Evolutionary conservation across 2,329 filamentous ascomycete species (phyloP), one percentile per base, ranked within the genome.

Genomic region (Penicillium sclerotigenum): DNA sequence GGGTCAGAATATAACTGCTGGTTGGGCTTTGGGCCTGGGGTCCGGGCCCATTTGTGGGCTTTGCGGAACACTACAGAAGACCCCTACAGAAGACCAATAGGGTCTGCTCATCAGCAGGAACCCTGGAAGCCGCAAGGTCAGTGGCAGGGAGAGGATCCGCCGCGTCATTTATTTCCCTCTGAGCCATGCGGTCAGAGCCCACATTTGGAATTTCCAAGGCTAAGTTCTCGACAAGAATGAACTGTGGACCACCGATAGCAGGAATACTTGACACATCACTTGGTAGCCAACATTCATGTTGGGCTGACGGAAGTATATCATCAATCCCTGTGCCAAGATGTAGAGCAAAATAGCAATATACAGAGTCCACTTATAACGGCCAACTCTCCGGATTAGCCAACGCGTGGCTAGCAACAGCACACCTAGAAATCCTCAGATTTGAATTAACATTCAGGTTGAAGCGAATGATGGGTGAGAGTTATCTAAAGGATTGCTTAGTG

Each of bases 251-350:
- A 4, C 76, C 79, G 40, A 84, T 77, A 1, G 82, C 78, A 85
- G 81, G 65, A 85, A 80, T 57, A 85, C 77, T 63, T 86, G 80
- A 57, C 79, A 82, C 79, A 85, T 81, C 65, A 85, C 69, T 14
- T 85, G 72, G 63, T 80, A 83, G 7, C 80, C 81, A 36, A 85
- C 74, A 40, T 52, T 76, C 68, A 34, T 79, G 74, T 59, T 77
- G 1, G 67, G 66, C 1, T 51, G 73, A 9, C 82, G 80, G 74
- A 84, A 84, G 54, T 81, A 70, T 62, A 85, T 81, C 80, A 85
- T 82, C n/a, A 84, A 71, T 0, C 81, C 81, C 14, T 79, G 74
- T 3, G 78, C 81, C 1, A 85, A 73, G 41, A 83, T 76, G 45
- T 77, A 80, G 5, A 85, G 62, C 1, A 82, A 82, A 1, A 84